Evolutionary conservation across 805 yeast genomes (phyloP).

Genomic region (Millerozyma acaciae): DNA sequence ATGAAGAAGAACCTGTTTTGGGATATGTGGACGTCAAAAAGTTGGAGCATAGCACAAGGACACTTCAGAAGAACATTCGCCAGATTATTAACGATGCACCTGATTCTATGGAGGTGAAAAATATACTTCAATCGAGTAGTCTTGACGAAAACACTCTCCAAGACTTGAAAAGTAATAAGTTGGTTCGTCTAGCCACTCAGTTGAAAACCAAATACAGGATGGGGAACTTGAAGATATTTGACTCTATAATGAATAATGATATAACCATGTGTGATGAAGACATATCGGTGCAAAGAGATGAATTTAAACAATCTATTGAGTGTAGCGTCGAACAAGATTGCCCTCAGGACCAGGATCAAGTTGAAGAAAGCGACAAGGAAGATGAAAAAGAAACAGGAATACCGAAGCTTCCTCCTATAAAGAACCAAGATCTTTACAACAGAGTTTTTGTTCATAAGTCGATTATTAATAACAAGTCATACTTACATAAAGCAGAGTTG

Average conservation of each 20-base stretch:
- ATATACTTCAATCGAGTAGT: conserved; percentile 24
- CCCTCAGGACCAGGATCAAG: conserved; percentile 1
- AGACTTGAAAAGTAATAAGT: conserved; percentile 49
- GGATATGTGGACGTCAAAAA: conserved; percentile 38
- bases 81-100: conserved; percentile 57
- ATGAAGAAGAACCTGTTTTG: background rate
- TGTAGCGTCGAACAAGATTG: background rate
- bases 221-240: conserved; percentile 50
- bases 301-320: conserved; percentile 12
- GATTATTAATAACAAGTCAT: conserved; percentile 52
- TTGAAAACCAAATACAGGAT: conserved; percentile 51
- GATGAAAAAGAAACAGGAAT: conserved; percentile 9
- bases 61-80: conserved; percentile 48
- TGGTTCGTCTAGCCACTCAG: conserved; percentile 56
- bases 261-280: too few species aligned
- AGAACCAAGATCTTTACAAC: conserved; percentile 53
- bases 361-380: conserved; percentile 12
- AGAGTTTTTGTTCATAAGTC: conserved; percentile 84
- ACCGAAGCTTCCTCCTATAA: conserved; percentile 53
- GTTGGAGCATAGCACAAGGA: conserved; percentile 36
- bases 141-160: conserved; percentile 43
- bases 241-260: conserved; percentile 48
- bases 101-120: conserved; percentile 38
- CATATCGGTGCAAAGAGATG: too few species aligned
- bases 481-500: conserved; percentile 53